A percentile compares a stretch with the other conserved stretches of the same genome.
phyloP scores from a whole-genome alignment of 2,329 filamentous ascomycete genomes.

The Curvularia verruculosa region DNA sequence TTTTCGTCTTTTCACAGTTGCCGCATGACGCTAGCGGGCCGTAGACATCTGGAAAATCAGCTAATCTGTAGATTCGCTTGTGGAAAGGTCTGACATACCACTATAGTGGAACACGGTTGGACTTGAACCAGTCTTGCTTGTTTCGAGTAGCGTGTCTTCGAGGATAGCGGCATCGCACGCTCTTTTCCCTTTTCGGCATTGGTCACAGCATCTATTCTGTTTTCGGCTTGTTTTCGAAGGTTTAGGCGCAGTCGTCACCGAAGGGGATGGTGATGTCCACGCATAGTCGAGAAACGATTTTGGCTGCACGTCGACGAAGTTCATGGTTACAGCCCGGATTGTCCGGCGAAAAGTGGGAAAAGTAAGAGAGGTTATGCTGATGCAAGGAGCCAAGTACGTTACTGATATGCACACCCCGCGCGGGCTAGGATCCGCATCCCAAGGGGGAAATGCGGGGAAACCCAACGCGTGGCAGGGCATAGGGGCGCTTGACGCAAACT shows the following conservation, averaged over 20 bases:
- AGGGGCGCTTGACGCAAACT: conserved; percentile 4
- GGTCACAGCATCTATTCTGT: conserved; percentile 55
- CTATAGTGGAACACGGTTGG: conserved; percentile 45
- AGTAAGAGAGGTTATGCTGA: conserved; percentile 23
- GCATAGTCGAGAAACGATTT: conserved; percentile 47
- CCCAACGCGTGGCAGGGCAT: conserved; percentile 23
- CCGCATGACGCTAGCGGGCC: conserved; percentile 47
- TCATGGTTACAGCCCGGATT: conserved; percentile 40
- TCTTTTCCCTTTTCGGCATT: conserved; percentile 55
- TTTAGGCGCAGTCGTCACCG: conserved; percentile 29
- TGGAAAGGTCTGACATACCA: conserved; percentile 30
- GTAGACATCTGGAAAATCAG: conserved; percentile 43
- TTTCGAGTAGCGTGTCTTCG: conserved; percentile 42
- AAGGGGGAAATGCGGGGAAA: conserved; percentile 38
- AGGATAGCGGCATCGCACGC: conserved; percentile 53
- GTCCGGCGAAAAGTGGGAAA: conserved; percentile 37
- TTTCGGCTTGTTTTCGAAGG: conserved; percentile 46
- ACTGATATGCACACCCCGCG: conserved; percentile 42
- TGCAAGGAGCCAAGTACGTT: conserved; percentile 20
- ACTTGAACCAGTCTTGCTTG: conserved; percentile 26
- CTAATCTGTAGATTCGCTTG: conserved; percentile 1
- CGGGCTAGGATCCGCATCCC: conserved; percentile 26
- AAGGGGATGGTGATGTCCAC: conserved; percentile 42
- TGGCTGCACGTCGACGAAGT: conserved; percentile 47
- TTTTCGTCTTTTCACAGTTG: conserved; percentile 54